Conservation (phyloP, 441 rosid species). For the Populus hybrid region DNA sequence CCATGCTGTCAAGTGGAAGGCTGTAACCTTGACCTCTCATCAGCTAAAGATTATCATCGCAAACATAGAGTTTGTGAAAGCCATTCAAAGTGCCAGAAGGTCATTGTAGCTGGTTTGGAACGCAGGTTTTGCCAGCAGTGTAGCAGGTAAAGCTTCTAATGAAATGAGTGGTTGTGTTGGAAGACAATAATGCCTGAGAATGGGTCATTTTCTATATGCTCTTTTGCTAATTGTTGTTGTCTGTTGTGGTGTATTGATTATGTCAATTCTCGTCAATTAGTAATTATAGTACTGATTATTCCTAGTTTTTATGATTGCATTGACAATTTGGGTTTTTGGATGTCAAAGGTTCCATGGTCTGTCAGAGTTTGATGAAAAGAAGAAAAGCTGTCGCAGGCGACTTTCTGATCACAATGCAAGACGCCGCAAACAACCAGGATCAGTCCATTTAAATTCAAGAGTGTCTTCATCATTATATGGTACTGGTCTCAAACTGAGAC, state of each 20-base stretch:
- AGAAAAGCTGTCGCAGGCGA: slow-evolving; percentile 88
- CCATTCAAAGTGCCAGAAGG: slow-evolving; percentile 83
- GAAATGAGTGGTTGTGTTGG: not conserved
- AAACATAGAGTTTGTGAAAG: slow-evolving; percentile 79
- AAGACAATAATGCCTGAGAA: slow-evolving; percentile 3
- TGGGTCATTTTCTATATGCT: slow-evolving; percentile 7
- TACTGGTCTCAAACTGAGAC: slow-evolving; percentile 24
- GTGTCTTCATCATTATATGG: slow-evolving; percentile 43
- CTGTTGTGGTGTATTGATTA: slow-evolving; percentile 1
- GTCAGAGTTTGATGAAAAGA: slow-evolving; percentile 87
- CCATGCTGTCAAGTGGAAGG: slow-evolving; percentile 78
- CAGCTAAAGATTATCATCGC: slow-evolving; percentile 77
- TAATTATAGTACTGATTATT: not conserved
- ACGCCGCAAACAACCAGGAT: slow-evolving; percentile 80
- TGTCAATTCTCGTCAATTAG: not conserved
- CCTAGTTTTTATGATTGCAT: not conserved
- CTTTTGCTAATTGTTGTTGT: slow-evolving; percentile 1
- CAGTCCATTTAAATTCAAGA: slow-evolving; percentile 44
- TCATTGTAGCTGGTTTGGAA: slow-evolving; percentile 66
- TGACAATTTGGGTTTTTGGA: slow-evolving; percentile 16
- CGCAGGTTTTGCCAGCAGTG: slow-evolving; percentile 97
- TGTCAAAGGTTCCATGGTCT: slow-evolving; percentile 73
- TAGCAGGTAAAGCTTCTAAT: slow-evolving; percentile 58
- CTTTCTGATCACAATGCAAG: slow-evolving; percentile 95
- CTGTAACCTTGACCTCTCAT: slow-evolving; percentile 74